Conservation (phyloP, 257 asterid genomes). For the Mitragyna speciosa region DNA sequence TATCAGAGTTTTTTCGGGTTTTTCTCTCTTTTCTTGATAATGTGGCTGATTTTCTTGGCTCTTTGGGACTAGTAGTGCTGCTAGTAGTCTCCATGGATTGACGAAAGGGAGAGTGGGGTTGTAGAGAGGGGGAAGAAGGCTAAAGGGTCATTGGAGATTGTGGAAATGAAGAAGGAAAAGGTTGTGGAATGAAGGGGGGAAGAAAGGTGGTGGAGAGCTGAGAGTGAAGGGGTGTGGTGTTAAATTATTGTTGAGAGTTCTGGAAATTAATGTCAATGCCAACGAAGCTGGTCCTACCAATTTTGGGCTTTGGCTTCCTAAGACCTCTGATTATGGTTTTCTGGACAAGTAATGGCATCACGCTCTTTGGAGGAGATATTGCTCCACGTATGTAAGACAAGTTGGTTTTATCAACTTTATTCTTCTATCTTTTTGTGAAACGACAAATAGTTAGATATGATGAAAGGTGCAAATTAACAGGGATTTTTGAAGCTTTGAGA, state of each 20-base stretch:
- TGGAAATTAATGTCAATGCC: conserved; percentile 50
- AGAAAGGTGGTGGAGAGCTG: not conserved
- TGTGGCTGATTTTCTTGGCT: conserved; percentile 21
- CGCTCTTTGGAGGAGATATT: conserved; percentile 4
- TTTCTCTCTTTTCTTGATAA: conserved; percentile 25
- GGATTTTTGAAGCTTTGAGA: too few relatives aligned
- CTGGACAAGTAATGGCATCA: conserved; percentile 3
- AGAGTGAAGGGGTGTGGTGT: conserved; percentile 23
- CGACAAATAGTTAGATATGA: too few relatives aligned
- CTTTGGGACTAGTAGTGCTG: conserved; percentile 1
- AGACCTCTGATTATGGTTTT: conserved; percentile 37
- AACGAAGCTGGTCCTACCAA: conserved; percentile 49
- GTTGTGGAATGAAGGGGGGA: not conserved
- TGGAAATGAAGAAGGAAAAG: not conserved
- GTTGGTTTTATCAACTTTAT: not conserved
- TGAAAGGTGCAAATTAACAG: too few relatives aligned
- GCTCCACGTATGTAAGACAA: not conserved
- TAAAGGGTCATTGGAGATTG: not conserved
- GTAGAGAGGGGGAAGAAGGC: not conserved
- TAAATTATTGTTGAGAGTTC: conserved; percentile 37
- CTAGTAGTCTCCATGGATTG: conserved; percentile 32
- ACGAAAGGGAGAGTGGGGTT: not conserved
- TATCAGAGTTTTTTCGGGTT: not conserved
- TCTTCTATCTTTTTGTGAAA: too few relatives aligned
- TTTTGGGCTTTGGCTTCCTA: conserved; percentile 30